phyloP scores from a whole-genome alignment of 345 rosid genomes.

The Leavenworthia alabamica region DNA sequence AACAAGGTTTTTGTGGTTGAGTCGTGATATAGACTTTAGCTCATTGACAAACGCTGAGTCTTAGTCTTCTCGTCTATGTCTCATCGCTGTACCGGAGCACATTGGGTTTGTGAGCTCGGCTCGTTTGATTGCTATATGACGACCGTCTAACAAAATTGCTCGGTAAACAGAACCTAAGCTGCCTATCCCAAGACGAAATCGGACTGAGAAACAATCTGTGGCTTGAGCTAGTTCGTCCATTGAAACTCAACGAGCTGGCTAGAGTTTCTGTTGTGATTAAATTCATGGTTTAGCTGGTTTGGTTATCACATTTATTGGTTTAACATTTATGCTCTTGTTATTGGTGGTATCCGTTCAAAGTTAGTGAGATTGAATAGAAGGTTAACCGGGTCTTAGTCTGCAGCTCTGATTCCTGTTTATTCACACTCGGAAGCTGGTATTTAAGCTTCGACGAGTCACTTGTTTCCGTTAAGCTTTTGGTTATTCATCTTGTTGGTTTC shows the following conservation, averaged over 20 bases:
- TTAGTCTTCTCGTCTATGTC: slow-evolving; percentile 41
- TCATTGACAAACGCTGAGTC: slow-evolving; percentile 66
- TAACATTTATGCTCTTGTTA: too few relatives aligned
- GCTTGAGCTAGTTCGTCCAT: slow-evolving; percentile 38
- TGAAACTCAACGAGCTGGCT: slow-evolving; percentile 56
- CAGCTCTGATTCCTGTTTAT: too few relatives aligned
- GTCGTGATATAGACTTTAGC: slow-evolving; percentile 68
- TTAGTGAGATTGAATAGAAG: too few relatives aligned
- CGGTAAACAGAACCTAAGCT: slow-evolving; percentile 74
- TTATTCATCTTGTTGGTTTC: too few relatives aligned
- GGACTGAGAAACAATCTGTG: slow-evolving; percentile 55
- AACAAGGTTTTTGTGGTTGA: slow-evolving; percentile 75
- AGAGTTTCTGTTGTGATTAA: too few relatives aligned
- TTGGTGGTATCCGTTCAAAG: too few relatives aligned
- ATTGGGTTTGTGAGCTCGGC: slow-evolving; percentile 40
- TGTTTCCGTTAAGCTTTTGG: too few relatives aligned
- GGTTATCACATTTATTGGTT: too few relatives aligned
- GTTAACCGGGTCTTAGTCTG: too few relatives aligned
- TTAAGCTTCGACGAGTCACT: too few relatives aligned
- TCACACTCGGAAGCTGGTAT: too few relatives aligned
- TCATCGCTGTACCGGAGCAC: slow-evolving; percentile 19
- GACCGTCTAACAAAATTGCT: slow-evolving; percentile 50
- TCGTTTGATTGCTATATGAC: slow-evolving; percentile 67
- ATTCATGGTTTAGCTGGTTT: too few relatives aligned
- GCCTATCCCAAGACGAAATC: slow-evolving; percentile 56